Evolutionary conservation across 805 yeast genomes (phyloP), one percentile per base, ranked within the genome.

Genomic region (Wickerhamomyces hampshirensis): DNA sequence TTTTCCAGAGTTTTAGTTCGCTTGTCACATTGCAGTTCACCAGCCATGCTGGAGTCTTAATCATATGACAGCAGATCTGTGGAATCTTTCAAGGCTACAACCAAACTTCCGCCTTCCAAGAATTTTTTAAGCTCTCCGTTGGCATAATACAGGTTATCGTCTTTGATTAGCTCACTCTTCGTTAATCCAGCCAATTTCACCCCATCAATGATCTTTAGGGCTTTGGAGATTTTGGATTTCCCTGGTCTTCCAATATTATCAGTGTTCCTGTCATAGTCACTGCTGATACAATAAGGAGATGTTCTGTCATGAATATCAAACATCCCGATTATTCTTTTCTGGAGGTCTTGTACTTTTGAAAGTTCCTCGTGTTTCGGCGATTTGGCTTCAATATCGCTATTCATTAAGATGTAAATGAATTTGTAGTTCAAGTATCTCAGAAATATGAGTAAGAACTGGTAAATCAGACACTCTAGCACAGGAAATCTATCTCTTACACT

Each of bases 341-440:
- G 39, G 13, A 32, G 28, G 15, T 18, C 9, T 2, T 21, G 26
- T 1, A 51, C 26, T 6, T 40, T 40, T 5, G 17, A 12, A n/a
- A 44, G 9, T 17, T 37, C 42, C 1, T 28, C 33, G 28, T 39
- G 39, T 7, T 18, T 35, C 9, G 35, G n/a, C 5, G 36, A 17
- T 9, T 32, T 27, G 13, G 30, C 27, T 32, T 40, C 40, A n/a
- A 23, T 21, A 4, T 11, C 23, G 26, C 23, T 26, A 15, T 31
- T 13, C 19, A 41, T 13, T 4, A 40, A 14, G 3, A 40, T 26
- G 4, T 32, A 30, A n/a, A 47, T 44, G 6, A 37, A 27, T 27
- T 50, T 51, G 35, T 19, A 41, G 33, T 51, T 51, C 18, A 52
- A 16, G 31, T 40, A 49, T 35, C 42, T 50, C 30, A 51, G 24